phyloP scores from a whole-genome alignment of 2,329 filamentous ascomycete genomes.

The Septoria petroselini region DNA sequence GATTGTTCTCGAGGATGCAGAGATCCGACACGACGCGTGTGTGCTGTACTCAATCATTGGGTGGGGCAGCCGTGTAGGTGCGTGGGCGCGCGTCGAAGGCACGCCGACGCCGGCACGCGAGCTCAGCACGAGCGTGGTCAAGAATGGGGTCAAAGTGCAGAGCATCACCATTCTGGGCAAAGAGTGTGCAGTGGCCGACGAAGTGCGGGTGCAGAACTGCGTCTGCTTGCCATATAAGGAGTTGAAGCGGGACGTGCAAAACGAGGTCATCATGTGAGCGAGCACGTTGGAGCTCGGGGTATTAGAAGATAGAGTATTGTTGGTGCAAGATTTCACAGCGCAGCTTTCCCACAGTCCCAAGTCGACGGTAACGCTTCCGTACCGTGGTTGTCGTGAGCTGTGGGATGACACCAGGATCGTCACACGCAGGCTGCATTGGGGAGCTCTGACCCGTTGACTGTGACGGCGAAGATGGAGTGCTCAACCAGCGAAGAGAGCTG shows the following conservation, averaged over 20 bases:
- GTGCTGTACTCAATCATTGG: conserved; percentile 95
- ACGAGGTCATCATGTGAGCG: conserved; percentile 89
- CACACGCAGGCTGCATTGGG: no score
- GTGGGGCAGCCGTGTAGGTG: conserved; percentile 91
- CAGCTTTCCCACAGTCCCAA: no score
- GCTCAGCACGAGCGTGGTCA: conserved; percentile 91
- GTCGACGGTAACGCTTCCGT: no score
- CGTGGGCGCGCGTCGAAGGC: conserved; percentile 97
- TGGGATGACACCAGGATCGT: no score
- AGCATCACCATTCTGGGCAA: conserved; percentile 97
- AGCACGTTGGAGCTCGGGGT: no score
- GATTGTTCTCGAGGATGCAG: conserved; percentile 89
- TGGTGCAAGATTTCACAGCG: no score
- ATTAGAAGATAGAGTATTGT: no score
- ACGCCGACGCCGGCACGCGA: conserved; percentile 82
- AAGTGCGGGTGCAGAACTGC: conserved; percentile 95
- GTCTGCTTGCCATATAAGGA: conserved; percentile 98
- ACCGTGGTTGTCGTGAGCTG: no score
- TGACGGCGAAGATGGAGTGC: no score
- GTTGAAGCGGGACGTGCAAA: conserved; percentile 85
- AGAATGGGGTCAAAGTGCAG: conserved; percentile 98
- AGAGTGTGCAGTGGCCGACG: conserved; percentile 89
- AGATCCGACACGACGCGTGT: conserved; percentile 96
- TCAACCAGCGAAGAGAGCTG: no score
- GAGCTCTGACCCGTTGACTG: no score